Conservation (phyloP, 2,329 filamentous ascomycete genomes). For the Claviceps spartinae region DNA sequence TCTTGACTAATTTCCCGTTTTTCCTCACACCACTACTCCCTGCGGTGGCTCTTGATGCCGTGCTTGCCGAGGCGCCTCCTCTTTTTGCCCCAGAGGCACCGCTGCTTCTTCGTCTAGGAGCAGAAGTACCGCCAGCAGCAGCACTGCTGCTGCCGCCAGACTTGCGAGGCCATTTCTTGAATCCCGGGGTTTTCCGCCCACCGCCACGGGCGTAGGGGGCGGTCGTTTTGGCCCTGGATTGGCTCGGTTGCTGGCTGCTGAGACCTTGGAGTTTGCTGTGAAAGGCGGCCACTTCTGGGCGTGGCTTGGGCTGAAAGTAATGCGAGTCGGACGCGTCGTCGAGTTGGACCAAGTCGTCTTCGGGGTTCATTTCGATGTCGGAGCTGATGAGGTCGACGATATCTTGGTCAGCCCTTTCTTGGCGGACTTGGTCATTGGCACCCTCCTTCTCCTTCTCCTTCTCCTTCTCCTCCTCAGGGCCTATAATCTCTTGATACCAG, state of each 20-base stretch:
- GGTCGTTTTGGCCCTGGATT: constrained; percentile 12
- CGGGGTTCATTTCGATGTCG: constrained; percentile 23
- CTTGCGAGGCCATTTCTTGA: constrained; percentile 17
- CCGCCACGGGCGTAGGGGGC: constrained; percentile 14
- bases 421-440: constrained; percentile 4
- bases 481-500: constrained; percentile 38
- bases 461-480: constrained; percentile 13
- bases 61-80: constrained; percentile 11
- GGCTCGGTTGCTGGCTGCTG: constrained; percentile 13
- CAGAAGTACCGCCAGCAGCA: constrained; percentile 12
- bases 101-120: constrained; percentile 17
- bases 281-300: constrained; percentile 21
- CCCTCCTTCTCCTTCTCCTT: too few relatives aligned
- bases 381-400: constrained; percentile 44
- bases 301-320: constrained; percentile 27
- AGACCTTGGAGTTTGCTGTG: constrained; percentile 19
- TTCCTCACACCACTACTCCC: constrained; percentile 12
- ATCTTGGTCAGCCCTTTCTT: constrained; percentile 16
- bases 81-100: constrained; percentile 12
- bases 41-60: constrained; percentile 9
- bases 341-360: constrained; percentile 24
- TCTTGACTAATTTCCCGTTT: constrained; percentile 19
- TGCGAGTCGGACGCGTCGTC: constrained; percentile 30
- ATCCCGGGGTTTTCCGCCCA: constrained; percentile 14
- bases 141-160: constrained; percentile 8